A percentile compares a stretch with the other conserved stretches of the same genome.
Evolutionary conservation across 1,139 yeast species (phyloP).

Genomic region (Diutina catenulata): DNA sequence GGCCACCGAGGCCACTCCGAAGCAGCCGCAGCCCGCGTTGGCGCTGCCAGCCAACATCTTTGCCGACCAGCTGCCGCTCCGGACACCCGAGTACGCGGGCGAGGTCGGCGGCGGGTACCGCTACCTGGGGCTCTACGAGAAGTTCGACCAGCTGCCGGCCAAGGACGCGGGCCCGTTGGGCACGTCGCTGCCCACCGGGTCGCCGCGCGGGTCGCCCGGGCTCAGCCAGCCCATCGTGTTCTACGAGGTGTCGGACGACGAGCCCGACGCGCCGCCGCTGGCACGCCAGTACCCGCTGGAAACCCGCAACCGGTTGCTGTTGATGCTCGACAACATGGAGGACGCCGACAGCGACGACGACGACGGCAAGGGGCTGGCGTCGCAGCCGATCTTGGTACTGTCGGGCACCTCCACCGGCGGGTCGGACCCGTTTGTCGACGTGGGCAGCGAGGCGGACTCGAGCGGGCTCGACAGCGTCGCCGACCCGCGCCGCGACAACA

Average conservation of each 20-base stretch:
- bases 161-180: not conserved
- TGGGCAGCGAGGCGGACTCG: too few relatives aligned
- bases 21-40: too few relatives aligned
- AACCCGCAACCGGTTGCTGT: not conserved
- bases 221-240: constrained; percentile 1
- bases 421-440: too few relatives aligned
- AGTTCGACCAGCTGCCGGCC: not conserved
- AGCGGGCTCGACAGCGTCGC: too few relatives aligned
- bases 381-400: constrained; percentile 1
- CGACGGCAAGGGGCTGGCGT: too few relatives aligned
- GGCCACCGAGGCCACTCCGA: too few relatives aligned
- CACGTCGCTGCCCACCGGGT: not conserved
- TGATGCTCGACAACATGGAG: not conserved
- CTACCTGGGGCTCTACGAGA: constrained; percentile 5
- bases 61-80: too few relatives aligned
- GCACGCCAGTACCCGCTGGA: not conserved
- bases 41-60: too few relatives aligned
- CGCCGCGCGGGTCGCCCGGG: not conserved
- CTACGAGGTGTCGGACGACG: constrained; percentile 4
- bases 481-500: too few relatives aligned
- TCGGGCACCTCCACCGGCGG: not conserved
- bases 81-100: too few relatives aligned
- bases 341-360: too few relatives aligned
- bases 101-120: too few relatives aligned
- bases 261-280: not conserved